Evolutionary conservation across 805 yeast species (phyloP).

Genomic region (Ogataea angusta): DNA sequence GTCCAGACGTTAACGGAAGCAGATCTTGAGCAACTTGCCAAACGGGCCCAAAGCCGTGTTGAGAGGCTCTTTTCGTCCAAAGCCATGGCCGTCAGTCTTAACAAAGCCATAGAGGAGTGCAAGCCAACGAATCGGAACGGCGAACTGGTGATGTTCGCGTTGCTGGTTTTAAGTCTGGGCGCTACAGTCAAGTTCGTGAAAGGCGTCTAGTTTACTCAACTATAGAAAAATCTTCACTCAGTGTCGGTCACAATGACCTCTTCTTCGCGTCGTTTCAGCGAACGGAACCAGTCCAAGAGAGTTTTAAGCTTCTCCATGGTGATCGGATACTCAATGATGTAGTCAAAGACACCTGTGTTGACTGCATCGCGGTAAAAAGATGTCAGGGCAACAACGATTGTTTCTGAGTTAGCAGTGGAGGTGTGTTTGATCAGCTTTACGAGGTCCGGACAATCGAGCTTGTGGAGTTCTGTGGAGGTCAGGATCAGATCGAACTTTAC

Average conservation of each 20-base stretch:
- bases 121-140: conserved; percentile 11
- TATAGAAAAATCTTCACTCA: conserved; percentile 16
- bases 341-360: conserved; percentile 54
- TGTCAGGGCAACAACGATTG: conserved; percentile 76
- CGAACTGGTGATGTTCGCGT: not conserved
- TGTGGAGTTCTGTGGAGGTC: conserved; percentile 67
- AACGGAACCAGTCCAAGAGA: conserved; percentile 28
- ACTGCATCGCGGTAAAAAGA: conserved; percentile 67
- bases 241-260: conserved; percentile 35
- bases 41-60: conserved; percentile 35
- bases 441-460: conserved; percentile 70
- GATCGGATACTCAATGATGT: conserved; percentile 72
- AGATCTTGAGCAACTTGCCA: conserved; percentile 9
- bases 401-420: conserved; percentile 67
- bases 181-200: not conserved
- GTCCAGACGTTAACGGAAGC: conserved; percentile 27
- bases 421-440: conserved; percentile 74
- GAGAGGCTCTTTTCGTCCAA: conserved; percentile 40
- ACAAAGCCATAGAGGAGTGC: conserved; percentile 15
- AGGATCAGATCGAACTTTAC: conserved; percentile 82
- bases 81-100: conserved; percentile 37
- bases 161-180: conserved; percentile 2
- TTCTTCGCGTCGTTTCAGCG: conserved; percentile 23
- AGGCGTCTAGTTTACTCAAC: not conserved
- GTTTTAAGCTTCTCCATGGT: conserved; percentile 33